Evolutionary conservation across 225 moss, liverwort and hornwort species (phyloP).

Genomic region (Marchantia polymorpha): DNA sequence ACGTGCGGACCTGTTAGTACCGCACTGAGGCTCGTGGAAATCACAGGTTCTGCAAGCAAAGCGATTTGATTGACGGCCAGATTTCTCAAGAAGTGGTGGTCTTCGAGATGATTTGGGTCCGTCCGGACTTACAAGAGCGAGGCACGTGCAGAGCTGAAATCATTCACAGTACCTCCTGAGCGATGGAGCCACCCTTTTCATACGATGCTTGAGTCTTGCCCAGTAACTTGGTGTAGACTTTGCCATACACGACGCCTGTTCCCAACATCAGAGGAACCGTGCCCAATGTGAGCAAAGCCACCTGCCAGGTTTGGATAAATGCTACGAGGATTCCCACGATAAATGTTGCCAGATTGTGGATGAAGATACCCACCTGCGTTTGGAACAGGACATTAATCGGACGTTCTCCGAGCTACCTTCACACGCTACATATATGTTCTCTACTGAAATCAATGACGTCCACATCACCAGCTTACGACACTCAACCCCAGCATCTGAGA

Average conservation of each 20-base stretch:
- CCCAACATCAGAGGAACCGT: constrained; percentile 76
- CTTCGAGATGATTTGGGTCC: too few relatives aligned
- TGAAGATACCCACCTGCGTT: constrained; percentile 72
- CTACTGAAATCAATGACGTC: not conserved
- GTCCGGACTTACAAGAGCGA: too few relatives aligned
- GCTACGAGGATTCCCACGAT: constrained; percentile 65
- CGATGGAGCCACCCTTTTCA: constrained; percentile 25
- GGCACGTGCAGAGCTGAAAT: not conserved
- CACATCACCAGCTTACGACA: not conserved
- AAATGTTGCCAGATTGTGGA: constrained; percentile 75
- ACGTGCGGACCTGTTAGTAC: not conserved
- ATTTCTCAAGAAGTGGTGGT: too few relatives aligned
- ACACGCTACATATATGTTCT: not conserved
- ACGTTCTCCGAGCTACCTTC: not conserved
- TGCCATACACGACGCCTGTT: constrained; percentile 50
- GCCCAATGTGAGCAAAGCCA: constrained; percentile 73
- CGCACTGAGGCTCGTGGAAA: not conserved
- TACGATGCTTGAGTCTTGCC: constrained; percentile 11
- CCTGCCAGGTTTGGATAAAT: constrained; percentile 72
- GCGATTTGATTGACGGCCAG: not conserved
- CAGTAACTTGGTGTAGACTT: constrained; percentile 15
- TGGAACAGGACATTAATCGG: constrained; percentile 1
- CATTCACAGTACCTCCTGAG: constrained; percentile 19
- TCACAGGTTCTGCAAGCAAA: not conserved
- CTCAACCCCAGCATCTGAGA: not conserved